Percentiles rank a stretch among this genome's conserved stretches.
Evolutionary conservation across 148 eudicot genomes (phyloP).

Genomic region (Oxyria digyna): DNA sequence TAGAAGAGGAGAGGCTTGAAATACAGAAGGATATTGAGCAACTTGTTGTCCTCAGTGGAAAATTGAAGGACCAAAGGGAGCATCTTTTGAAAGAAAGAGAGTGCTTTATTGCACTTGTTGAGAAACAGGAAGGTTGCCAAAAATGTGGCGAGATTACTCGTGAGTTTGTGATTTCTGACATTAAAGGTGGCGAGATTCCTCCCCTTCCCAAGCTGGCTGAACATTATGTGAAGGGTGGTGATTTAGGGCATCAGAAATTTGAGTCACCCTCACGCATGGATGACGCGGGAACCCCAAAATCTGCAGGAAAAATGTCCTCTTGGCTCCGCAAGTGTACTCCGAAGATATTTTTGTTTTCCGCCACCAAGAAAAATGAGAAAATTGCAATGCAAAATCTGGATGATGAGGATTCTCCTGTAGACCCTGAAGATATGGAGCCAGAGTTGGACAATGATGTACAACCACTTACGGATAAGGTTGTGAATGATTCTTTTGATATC

Average conservation of each 20-base stretch:
- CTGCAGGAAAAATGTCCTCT: constrained; percentile 59
- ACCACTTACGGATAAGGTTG: constrained; percentile 30
- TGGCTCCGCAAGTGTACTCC: constrained; percentile 87
- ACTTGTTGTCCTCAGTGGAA: constrained; percentile 61
- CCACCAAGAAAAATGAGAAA: constrained; percentile 50
- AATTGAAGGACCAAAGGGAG: constrained; percentile 83
- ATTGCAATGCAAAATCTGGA: constrained; percentile 18
- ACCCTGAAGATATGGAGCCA: constrained; percentile 17
- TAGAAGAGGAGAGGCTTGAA: constrained; percentile 61
- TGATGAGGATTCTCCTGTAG: constrained; percentile 16
- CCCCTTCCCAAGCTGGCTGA: constrained; percentile 56
- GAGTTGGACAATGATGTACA: constrained; percentile 35
- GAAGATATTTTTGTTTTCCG: constrained; percentile 59
- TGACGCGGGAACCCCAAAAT: constrained; percentile 32
- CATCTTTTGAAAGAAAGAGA: constrained; percentile 73
- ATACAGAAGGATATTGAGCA: constrained; percentile 78
- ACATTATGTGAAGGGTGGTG: constrained; percentile 43
- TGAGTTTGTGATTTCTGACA: constrained; percentile 61
- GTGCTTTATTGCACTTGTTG: constrained; percentile 64
- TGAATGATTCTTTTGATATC: constrained; percentile 34
- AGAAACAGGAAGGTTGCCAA: constrained; percentile 53
- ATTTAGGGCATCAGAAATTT: constrained; percentile 19
- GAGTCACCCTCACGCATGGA: constrained; percentile 28
- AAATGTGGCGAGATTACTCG: constrained; percentile 56
- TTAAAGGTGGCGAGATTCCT: constrained; percentile 36